Evolutionary conservation across 352 stramenopile species (phyloP).

Genomic region (Saprolegnia parasitica): DNA sequence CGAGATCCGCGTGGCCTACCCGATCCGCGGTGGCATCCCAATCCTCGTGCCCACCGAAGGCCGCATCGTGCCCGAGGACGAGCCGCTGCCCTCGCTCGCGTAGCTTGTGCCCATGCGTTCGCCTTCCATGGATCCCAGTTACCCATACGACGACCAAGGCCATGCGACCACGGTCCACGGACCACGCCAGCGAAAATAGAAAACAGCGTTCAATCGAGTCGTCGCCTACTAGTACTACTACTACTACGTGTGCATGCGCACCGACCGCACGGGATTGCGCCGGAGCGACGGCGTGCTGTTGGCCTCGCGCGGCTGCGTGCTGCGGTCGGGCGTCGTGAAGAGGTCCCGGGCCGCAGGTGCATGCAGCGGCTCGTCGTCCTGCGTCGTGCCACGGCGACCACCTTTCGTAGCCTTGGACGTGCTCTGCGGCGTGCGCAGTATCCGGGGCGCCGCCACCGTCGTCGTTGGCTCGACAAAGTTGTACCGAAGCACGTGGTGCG

Average conservation of each 20-base stretch:
- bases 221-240: too few relatives aligned
- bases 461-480: background rate
- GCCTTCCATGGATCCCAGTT: too few relatives aligned
- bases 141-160: background rate
- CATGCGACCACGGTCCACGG: too few relatives aligned
- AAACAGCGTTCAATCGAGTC: background rate
- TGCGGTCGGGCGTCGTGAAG: background rate
- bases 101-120: background rate
- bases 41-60: slow-evolving; percentile 72
- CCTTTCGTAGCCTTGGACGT: background rate
- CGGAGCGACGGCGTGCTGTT: background rate
- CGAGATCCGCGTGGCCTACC: slow-evolving; percentile 80
- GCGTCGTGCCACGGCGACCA: background rate
- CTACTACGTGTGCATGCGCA: background rate
- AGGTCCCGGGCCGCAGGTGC: background rate
- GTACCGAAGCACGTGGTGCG: background rate
- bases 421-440: background rate
- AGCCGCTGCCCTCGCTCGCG: background rate
- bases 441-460: background rate
- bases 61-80: slow-evolving; percentile 48
- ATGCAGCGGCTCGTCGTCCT: background rate
- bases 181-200: background rate
- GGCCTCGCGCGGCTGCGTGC: background rate
- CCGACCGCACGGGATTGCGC: background rate
- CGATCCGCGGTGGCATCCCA: slow-evolving; percentile 66